These are phyloP conservation scores for Kandelia obovata DNA, from an alignment of 345 rosid genomes.

Conservation along the genomic window DNA sequence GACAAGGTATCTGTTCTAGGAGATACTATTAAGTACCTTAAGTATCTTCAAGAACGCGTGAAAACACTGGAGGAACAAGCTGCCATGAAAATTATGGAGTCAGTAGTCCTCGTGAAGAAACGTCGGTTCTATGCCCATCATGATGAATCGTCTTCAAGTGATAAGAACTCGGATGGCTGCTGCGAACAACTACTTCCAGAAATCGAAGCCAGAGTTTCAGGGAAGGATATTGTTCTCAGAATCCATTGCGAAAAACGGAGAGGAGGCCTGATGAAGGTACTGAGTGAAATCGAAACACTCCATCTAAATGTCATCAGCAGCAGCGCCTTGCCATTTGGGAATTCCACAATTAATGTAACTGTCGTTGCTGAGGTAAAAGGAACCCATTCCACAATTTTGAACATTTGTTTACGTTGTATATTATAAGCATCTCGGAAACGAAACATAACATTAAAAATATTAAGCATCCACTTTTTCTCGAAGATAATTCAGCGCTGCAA, in stretches of 20 bases:
- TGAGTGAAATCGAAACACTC: slow-evolving; percentile 48
- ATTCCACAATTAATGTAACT: slow-evolving; percentile 55
- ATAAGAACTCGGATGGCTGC: slow-evolving; percentile 20
- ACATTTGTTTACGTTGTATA: too few species aligned
- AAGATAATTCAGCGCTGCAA: too few species aligned
- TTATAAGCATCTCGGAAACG: too few species aligned
- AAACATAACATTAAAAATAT: too few species aligned
- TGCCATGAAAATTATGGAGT: slow-evolving; percentile 45
- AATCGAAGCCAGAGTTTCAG: slow-evolving; percentile 61
- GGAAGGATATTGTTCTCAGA: slow-evolving; percentile 52
- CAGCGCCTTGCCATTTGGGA: slow-evolving; percentile 54
- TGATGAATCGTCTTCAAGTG: slow-evolving; percentile 31
- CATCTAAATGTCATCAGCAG: slow-evolving; percentile 42
- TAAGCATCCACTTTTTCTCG: too few species aligned
- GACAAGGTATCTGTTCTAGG: slow-evolving; percentile 72
- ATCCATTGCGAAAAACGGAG: slow-evolving; percentile 59
- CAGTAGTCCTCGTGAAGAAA: slow-evolving; percentile 49
- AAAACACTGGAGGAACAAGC: slow-evolving; percentile 50
- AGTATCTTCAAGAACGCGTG: slow-evolving; percentile 65
- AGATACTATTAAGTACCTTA: slow-evolving; percentile 56
- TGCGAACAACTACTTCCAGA: slow-evolving; percentile 39
- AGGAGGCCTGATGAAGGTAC: slow-evolving; percentile 36
- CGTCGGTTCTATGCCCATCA: slow-evolving; percentile 38
- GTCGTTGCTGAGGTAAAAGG: slow-evolving; percentile 56
- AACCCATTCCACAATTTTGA: neutral